A percentile compares a stretch with the other conserved stretches of the same genome.
These are phyloP conservation scores for Rhizophagus clarus DNA, from an alignment of 192 early-diverging fungal species.

Conservation along the genomic window DNA sequence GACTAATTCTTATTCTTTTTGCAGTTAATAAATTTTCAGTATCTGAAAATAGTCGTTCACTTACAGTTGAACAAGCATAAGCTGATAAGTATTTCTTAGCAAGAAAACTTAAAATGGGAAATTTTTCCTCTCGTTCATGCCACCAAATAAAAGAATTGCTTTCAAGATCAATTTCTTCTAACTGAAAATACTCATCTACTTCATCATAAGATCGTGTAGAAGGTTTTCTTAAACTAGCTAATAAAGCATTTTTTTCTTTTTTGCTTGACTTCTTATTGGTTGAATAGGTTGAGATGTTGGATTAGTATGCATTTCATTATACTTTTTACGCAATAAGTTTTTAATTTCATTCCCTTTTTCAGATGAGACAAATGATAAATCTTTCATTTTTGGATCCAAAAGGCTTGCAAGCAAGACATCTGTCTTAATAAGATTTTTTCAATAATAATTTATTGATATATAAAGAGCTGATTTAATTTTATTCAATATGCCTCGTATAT, in stretches of 20 bases:
- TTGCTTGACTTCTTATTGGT: not conserved
- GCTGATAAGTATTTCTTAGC: not conserved
- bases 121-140: not conserved
- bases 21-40: not conserved
- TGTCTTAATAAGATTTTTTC: too few species aligned
- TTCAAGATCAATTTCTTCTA: not conserved
- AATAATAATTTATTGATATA: too few species aligned
- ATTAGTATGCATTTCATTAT: not conserved
- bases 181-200: not conserved
- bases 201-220: not conserved
- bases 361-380: not conserved
- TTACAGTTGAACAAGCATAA: not conserved
- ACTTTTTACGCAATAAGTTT: too few species aligned
- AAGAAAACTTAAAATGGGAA: not conserved
- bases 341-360: not conserved
- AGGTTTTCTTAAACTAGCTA: not conserved
- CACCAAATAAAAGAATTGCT: not conserved
- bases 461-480: not conserved
- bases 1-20: not conserved
- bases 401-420: too few species aligned
- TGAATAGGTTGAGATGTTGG: too few species aligned
- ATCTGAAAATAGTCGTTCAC: conserved; percentile 10
- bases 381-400: not conserved
- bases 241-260: not conserved
- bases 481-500: not conserved